A percentile compares a stretch with the other conserved stretches of the same genome.
These are phyloP conservation scores for Coniochaeta sp. DNA, from an alignment of 2,329 filamentous ascomycete genomes.

Conservation along the genomic window DNA sequence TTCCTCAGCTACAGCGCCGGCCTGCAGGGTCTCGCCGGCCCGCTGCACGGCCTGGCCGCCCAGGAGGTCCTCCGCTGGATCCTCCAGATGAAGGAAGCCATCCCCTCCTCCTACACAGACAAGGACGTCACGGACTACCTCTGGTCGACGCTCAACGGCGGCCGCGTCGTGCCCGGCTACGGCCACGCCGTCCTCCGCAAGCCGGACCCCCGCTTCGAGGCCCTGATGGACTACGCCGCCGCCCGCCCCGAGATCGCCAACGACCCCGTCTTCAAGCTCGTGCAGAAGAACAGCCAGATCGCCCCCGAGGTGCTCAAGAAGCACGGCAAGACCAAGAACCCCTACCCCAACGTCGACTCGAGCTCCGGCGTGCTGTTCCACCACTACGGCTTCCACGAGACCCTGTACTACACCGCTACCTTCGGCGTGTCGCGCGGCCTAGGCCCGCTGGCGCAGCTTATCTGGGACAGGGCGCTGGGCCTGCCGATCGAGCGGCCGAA, in stretches of 20 bases:
- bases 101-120: slow-evolving; percentile 70
- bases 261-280: slow-evolving; percentile 88
- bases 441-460: slow-evolving; percentile 84
- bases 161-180: slow-evolving; percentile 90
- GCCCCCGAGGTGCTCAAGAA: slow-evolving; percentile 85
- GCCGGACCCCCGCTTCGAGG: slow-evolving; percentile 93
- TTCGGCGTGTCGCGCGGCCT: slow-evolving; percentile 65
- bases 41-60: slow-evolving; percentile 82
- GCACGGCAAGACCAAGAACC: slow-evolving; percentile 98
- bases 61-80: slow-evolving; percentile 98
- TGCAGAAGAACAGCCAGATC: slow-evolving; percentile 87
- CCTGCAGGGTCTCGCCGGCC: slow-evolving; percentile 91
- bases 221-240: slow-evolving; percentile 90
- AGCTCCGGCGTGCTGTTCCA: slow-evolving; percentile 92
- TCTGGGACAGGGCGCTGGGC: slow-evolving; percentile 92
- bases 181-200: slow-evolving; percentile 94
- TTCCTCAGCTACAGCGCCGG: slow-evolving; percentile 96
- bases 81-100: slow-evolving; percentile 85
- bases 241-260: slow-evolving; percentile 75
- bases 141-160: slow-evolving; percentile 87
- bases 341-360: slow-evolving; percentile 94
- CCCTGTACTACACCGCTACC: slow-evolving; percentile 81
- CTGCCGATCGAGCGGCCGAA: slow-evolving; percentile 96
- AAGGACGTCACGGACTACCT: slow-evolving; percentile 82
- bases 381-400: slow-evolving; percentile 96